phyloP scores from a whole-genome alignment of 169 alveolate genomes.

The Babesia sp. region DNA sequence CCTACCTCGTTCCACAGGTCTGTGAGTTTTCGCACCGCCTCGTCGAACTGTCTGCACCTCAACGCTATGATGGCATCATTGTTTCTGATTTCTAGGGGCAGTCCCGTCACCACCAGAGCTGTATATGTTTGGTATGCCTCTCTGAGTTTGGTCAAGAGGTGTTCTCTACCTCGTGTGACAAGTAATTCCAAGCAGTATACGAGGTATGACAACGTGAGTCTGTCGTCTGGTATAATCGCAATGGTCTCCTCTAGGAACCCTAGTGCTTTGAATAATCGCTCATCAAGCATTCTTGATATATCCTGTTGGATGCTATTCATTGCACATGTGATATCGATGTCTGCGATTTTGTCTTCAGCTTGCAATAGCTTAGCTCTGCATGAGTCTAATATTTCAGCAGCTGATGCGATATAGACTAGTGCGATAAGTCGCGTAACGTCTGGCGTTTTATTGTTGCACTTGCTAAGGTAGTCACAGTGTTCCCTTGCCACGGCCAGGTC shows the following conservation, averaged over 20 bases:
- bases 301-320: slow-evolving; percentile 47
- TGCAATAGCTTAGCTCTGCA: slow-evolving; percentile 34
- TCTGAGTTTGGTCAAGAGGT: slow-evolving; percentile 30
- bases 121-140: slow-evolving; percentile 20
- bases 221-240: slow-evolving; percentile 5
- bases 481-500: slow-evolving; percentile 57
- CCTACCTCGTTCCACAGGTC: slow-evolving; percentile 11
- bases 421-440: slow-evolving; percentile 28
- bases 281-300: slow-evolving; percentile 49
- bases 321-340: slow-evolving; percentile 40
- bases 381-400: slow-evolving; percentile 50
- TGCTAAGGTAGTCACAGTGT: slow-evolving; percentile 44
- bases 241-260: slow-evolving; percentile 48
- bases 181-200: slow-evolving; percentile 54
- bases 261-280: slow-evolving; percentile 52
- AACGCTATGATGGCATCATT: slow-evolving; percentile 54
- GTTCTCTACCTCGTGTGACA: slow-evolving; percentile 55
- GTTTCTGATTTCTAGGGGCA: slow-evolving; percentile 11
- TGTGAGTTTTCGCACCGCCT: slow-evolving; percentile 4
- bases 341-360: slow-evolving; percentile 12
- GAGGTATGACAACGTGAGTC: slow-evolving; percentile 27
- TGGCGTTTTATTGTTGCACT: slow-evolving; percentile 32
- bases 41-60: slow-evolving; percentile 24
- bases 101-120: neutral
- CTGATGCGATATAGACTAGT: slow-evolving; percentile 46